Evolutionary conservation across 768 basidiomycete genomes (phyloP).

Genomic region (Phanerochaete carnosa): DNA sequence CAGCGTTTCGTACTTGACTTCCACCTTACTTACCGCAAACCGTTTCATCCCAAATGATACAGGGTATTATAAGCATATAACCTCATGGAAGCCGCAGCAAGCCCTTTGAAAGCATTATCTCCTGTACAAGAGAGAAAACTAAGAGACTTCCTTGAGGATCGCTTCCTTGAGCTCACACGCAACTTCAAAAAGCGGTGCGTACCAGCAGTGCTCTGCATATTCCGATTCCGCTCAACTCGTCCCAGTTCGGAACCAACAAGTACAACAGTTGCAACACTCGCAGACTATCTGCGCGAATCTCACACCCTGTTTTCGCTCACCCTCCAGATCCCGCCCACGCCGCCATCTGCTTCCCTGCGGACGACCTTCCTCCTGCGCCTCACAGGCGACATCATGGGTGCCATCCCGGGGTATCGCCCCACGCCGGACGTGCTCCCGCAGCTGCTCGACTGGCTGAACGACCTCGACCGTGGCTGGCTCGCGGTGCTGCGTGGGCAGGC

Average conservation of each 20-base stretch:
- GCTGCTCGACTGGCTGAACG: slow-evolving; percentile 64
- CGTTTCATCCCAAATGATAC: not conserved
- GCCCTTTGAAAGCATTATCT: not conserved
- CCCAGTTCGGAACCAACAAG: slow-evolving; percentile 39
- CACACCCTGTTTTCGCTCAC: slow-evolving; percentile 57
- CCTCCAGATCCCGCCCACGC: slow-evolving; percentile 71
- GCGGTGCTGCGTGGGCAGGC: slow-evolving; percentile 59
- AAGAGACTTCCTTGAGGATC: slow-evolving; percentile 60
- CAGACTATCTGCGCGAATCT: slow-evolving; percentile 55
- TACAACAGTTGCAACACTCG: slow-evolving; percentile 53
- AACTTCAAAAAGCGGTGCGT: slow-evolving; percentile 75
- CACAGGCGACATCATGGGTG: slow-evolving; percentile 61
- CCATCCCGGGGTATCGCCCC: slow-evolving; percentile 60
- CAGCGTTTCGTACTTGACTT: no score
- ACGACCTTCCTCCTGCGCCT: slow-evolving; percentile 67
- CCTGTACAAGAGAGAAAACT: slow-evolving; percentile 58
- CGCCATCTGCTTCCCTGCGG: slow-evolving; percentile 66
- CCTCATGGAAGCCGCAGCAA: not conserved
- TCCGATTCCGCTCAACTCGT: not conserved
- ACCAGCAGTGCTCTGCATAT: not conserved
- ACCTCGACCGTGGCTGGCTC: slow-evolving; percentile 74
- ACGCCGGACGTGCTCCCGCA: slow-evolving; percentile 41
- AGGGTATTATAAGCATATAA: no score
- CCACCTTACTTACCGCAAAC: not conserved
- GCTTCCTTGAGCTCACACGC: slow-evolving; percentile 62